These are phyloP conservation scores for Corynascus novoguineensis DNA, from an alignment of 495 filamentous ascomycete species.

Conservation along the genomic window DNA sequence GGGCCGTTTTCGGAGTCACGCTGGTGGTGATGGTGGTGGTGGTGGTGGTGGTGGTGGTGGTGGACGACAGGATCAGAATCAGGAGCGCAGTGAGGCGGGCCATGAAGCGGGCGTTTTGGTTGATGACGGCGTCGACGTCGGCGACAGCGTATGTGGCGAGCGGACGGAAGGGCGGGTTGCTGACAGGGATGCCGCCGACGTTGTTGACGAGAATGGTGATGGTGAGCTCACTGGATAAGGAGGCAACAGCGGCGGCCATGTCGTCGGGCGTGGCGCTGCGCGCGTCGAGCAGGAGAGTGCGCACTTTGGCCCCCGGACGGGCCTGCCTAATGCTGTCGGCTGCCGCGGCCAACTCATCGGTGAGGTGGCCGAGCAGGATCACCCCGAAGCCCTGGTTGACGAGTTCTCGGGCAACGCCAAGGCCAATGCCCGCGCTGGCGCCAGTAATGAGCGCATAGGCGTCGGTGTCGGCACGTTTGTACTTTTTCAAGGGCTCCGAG, in stretches of 20 bases:
- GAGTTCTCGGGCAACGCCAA: conserved; percentile 45
- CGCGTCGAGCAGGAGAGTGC: not conserved
- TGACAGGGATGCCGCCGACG: conserved; percentile 24
- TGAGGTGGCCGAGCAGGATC: conserved; percentile 44
- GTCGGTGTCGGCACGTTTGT: conserved; percentile 8
- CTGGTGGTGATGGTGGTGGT: no score
- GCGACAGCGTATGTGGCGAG: conserved; percentile 18
- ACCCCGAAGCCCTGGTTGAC: conserved; percentile 50
- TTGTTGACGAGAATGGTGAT: conserved; percentile 33
- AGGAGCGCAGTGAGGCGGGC: conserved; percentile 30
- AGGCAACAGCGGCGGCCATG: not conserved
- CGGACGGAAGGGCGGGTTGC: conserved; percentile 19
- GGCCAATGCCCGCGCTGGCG: conserved; percentile 53
- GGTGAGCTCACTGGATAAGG: conserved; percentile 15
- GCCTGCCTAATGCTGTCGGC: conserved; percentile 13
- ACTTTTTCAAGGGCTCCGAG: conserved; percentile 5
- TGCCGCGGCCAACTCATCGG: conserved; percentile 21
- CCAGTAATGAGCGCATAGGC: conserved; percentile 56
- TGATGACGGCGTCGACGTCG: conserved; percentile 29
- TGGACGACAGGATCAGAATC: conserved; percentile 21
- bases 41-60: conserved; percentile 9
- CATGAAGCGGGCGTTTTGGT: conserved; percentile 36
- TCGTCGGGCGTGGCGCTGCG: conserved; percentile 7
- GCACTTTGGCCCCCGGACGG: not conserved
- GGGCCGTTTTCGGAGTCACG: no score